Base-by-base conservation (phyloP, 257 asterid genomes). In the Penstemon eatonii region DNA sequence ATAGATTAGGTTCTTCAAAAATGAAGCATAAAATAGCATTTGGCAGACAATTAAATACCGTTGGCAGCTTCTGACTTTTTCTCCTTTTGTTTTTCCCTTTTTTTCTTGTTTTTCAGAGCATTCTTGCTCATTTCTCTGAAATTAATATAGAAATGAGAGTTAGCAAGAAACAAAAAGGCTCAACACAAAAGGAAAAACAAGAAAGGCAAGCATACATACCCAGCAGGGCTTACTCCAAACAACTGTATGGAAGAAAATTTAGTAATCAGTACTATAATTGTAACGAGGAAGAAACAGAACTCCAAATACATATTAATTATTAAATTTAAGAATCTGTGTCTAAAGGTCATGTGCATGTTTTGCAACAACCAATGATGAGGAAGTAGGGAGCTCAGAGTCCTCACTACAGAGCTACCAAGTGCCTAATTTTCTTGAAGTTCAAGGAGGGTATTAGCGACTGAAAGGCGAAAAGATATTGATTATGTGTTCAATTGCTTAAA, bases 11-110 rank as follows among this genome's bases (percentile, higher is more conserved):
- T 49, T 49, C 15, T 49, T 49, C 4, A 10, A 49, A 49, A 10
- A 56, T 19, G 60, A 56, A 7, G 9, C 57, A 8, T 52, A n/a
- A 52, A 52, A 52, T 25, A 52, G 57, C 57, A 52, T 4, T 56
- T 60, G 45, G 62, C 6, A 42, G 49, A 36, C 41, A 52, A 59
- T 67, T 72, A 78, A 41, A 49, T 62, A 19, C 74, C 76, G n/a
- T 69, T 55, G 37, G 63, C 85, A 63, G 67, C 88, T 63, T 89
- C 87, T 19, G 89, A 92, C 79, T 90, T 90, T 66, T 86, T 90
- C 86, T 87, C 96, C 77, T 74, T 81, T 74, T 84, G 96, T 44
- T 90, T 93, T 75, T 90, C 97, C 80, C 97, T 83, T 37, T 88
- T 90, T 50, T 85, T 93, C 96, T 86, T 88, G 90, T 93, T 90